Conservation (phyloP, 2,329 filamentous ascomycete species). For the Clarireedia hainanense region DNA sequence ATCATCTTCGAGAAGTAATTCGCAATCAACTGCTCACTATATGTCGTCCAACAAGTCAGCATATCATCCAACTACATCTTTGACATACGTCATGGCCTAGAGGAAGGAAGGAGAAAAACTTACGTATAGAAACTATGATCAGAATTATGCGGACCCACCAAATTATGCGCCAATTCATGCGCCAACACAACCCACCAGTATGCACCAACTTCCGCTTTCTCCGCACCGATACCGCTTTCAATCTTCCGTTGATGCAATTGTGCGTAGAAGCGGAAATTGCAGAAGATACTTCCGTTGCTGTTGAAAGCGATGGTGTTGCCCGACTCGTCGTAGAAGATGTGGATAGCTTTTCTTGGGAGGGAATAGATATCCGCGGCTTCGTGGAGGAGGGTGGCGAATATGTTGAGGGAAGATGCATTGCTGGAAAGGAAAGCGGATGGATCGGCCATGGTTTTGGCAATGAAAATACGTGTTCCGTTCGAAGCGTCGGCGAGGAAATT, state of each 20-base stretch:
- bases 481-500: conserved; percentile 60
- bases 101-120: conserved; percentile 24
- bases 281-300: conserved; percentile 77
- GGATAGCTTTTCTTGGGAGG: conserved; percentile 59
- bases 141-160: conserved; percentile 69
- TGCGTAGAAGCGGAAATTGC: conserved; percentile 82
- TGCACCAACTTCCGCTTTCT: conserved; percentile 59
- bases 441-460: conserved; percentile 48
- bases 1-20: conserved; percentile 70
- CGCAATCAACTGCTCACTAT: conserved; percentile 66
- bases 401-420: conserved; percentile 55
- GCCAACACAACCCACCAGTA: conserved; percentile 97
- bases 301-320: conserved; percentile 92
- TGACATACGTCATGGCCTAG: not conserved
- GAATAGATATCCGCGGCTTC: conserved; percentile 68
- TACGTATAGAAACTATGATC: conserved; percentile 78
- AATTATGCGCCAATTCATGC: conserved; percentile 92
- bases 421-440: conserved; percentile 50
- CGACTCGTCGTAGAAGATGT: conserved; percentile 77
- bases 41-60: not conserved
- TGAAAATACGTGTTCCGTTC: conserved; percentile 66
- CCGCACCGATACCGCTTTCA: conserved; percentile 32
- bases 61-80: not conserved
- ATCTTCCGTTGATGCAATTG: conserved; percentile 61
- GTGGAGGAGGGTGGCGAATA: conserved; percentile 61